phyloP scores from a whole-genome alignment of 192 early-diverging fungal species.

The Powellomyces hirtus region DNA sequence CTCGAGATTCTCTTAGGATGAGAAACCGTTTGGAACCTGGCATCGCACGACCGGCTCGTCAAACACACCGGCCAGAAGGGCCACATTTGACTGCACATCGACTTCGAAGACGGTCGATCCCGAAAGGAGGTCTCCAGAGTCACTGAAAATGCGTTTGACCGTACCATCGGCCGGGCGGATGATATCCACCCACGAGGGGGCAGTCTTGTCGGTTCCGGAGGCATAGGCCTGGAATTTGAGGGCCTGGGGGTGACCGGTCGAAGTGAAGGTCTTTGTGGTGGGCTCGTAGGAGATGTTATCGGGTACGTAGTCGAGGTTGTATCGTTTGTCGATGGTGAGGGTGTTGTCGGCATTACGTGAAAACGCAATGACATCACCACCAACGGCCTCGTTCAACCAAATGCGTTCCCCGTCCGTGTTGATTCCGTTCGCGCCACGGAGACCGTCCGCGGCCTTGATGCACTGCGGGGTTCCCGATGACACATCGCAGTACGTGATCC shows the following conservation, averaged over 20 bases:
- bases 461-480: neutral
- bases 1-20: too few species aligned
- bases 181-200: slow-evolving; percentile 16
- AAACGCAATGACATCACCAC: slow-evolving; percentile 12
- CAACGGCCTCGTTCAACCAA: slow-evolving; percentile 7
- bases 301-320: slow-evolving; percentile 18
- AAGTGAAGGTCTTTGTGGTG: slow-evolving; percentile 1
- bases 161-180: slow-evolving; percentile 10
- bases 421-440: slow-evolving; percentile 18
- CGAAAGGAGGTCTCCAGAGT: slow-evolving; percentile 5
- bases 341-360: slow-evolving; percentile 7
- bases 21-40: slow-evolving; percentile 12
- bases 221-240: slow-evolving; percentile 11
- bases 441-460: neutral
- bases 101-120: slow-evolving; percentile 15
- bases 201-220: neutral
- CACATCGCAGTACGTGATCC: slow-evolving; percentile 5
- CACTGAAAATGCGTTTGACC: slow-evolving; percentile 2
- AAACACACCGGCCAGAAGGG: slow-evolving; percentile 8
- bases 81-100: neutral
- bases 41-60: slow-evolving; percentile 5
- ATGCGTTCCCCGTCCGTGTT: slow-evolving; percentile 9
- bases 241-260: slow-evolving; percentile 12
- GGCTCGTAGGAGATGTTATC: slow-evolving; percentile 20
- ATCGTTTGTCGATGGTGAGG: slow-evolving; percentile 1